Base-by-base conservation (phyloP, 768 basidiomycete genomes). In the Dacryopinax spathularia region DNA sequence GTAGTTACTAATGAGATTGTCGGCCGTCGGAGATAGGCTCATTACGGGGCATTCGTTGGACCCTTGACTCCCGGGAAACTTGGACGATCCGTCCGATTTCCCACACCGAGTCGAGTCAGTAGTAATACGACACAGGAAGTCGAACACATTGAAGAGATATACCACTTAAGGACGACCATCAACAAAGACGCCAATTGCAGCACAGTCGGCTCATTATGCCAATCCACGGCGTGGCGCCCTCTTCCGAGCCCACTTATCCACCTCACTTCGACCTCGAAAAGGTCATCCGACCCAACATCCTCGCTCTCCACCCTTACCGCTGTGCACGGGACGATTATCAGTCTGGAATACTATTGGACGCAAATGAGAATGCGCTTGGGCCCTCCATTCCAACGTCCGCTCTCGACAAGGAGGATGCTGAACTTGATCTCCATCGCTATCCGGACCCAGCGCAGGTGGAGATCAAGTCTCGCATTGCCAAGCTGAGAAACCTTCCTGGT, bases 261-360 rank as follows among this genome's bases (percentile, higher is more conserved):
- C 73, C 83, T 1, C 94, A 96, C 75, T 98, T 96, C 71, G 78
- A 84, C 69, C 85, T 98, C 64, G 85, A 89, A 75, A 74, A 77
- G 34, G 87, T 89, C 62, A 88, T 97, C 68, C 82, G 94, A n/a
- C 87, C 91, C 1, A 99, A 98, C 71, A 94, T 99, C 70, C 87
- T 96, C 59, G 77, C 89, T 0, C 78, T 99, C 15, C 84, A 86
- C 59, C 96, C 96, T 0, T 98, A 99, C 75, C 85, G 94, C 33
- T 97, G 93, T 69, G 96, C 96, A 0, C 80, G 96, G 56, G 95
- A 99, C 70, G 95, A 99, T 76, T 99, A 96, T 76, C 84, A 85
- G 59, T 77, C 83, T 1, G 94, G 94, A 25, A 86, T 97, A 69
- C 83, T 99, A 29, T 83, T 99, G 22, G 96, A 99, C 68, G 96